Evolutionary conservation across 2,329 filamentous ascomycete species (phyloP), one percentile per base, ranked within the genome.

Genomic region (Pestalotiopsis sp.): DNA sequence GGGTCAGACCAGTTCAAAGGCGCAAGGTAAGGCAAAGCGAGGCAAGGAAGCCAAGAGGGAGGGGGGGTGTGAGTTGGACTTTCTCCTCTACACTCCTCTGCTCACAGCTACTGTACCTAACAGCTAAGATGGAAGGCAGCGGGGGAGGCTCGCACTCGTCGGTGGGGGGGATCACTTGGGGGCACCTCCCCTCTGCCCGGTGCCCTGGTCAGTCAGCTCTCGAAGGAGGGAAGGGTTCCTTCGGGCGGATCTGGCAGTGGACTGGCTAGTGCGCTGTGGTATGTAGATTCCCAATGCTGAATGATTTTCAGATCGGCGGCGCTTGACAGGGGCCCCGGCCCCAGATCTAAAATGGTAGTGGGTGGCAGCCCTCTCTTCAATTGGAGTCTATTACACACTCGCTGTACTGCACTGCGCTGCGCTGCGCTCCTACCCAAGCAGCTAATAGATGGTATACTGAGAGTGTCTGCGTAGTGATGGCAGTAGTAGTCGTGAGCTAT

Each of bases 251-350:
- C 45, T 59, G 23, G 27, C 27, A 27, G 57, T 27, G 27, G 27
- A 25, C 57, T 59, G 25, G 1, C 57, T 36, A 59, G 27, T 14
- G 57, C 27, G n/a, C 57, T 36, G 23, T 59, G 14, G 12, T 27
- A 27, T 4, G 27, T 14, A 59, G 57, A 27, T 59, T 27, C 23
- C 11, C 23, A 27, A 36, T 59, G 23, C 57, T 31, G 57, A 17
- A 27, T 59, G 57, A 59, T 59, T 59, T 59, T 59, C 57, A 59
- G 57, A 59, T 59, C 57, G 36, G 27, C 57, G 57, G 23, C 57
- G 27, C 57, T 59, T 27, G 57, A 59, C 57, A 59, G 23, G 57
- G 57, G 27, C 25, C 57, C 57, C 20, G 27, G 23, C n/a, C 27
- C 11, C 57, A n/a, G 57, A 52, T 52, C 45, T 52, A 52, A n/a